Base-by-base conservation (phyloP, 345 rosid species). In the Bretschneidera sinensis region DNA sequence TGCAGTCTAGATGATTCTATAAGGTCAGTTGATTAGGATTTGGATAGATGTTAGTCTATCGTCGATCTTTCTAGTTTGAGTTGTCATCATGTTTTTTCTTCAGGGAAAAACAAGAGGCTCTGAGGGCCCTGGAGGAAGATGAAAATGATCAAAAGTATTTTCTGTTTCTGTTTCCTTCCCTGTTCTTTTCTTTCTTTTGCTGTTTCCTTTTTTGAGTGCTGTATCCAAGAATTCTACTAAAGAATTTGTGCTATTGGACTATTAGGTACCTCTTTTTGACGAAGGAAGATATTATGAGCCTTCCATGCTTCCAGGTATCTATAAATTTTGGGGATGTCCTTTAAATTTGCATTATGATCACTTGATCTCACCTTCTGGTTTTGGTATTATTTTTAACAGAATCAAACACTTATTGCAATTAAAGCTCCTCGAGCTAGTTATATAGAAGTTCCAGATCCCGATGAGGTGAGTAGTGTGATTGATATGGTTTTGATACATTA, bases 361-460 rank as follows among this genome's bases (percentile, higher is more conserved):
- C 47, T 31, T 57, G 18, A 61, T 24, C 43, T 56, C 50, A n/a
- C n/a, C n/a, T n/a, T 48, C 17, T 21, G 5, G 19, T 39, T 20
- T 33, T 31, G 64, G 17, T 52, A 22, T 21, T 59, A 34, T 16
- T 54, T 9, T 43, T 63, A 34, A 33, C 85, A 88, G 92, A 82
- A 82, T 68, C 75, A 66, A 57, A 85, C 85, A 39, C 69, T 85
- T 50, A 61, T 88, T 54, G 86, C 84, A 48, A 74, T 88, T 51
- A 82, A 84, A 79, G 85, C 88, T 80, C 96, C 92, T 65, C 72
- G 64, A 67, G 83, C 83, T 62, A 78, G 90, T 73, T 80, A 71
- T 69, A 72, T 88, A 20, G 88, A 88, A 74, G 90, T 84, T 71
- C 90, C 85, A 56, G 88, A 85, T 77, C 90, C 92, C 58, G 84